phyloP scores from a whole-genome alignment of 2,329 filamentous ascomycete species.

The Fusarium neocosmosporiellum region DNA sequence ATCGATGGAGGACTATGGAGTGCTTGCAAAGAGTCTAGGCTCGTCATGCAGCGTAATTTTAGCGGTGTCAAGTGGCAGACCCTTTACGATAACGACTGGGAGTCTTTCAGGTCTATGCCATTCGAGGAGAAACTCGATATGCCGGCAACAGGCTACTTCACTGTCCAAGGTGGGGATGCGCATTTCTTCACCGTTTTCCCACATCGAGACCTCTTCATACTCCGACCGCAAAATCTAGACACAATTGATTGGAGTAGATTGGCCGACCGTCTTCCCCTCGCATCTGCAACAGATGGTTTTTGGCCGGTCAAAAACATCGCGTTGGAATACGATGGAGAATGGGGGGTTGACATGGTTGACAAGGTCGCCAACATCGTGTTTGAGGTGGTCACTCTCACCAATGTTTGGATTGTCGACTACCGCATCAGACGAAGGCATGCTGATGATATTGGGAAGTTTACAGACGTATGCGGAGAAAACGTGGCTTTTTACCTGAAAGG shows the following conservation, averaged over 20 bases:
- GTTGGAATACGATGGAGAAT: not conserved
- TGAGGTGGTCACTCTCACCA: not conserved
- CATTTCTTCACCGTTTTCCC: not conserved
- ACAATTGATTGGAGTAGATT: not conserved
- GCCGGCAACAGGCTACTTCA: not conserved
- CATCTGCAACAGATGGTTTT: not conserved
- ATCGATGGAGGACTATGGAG: not conserved
- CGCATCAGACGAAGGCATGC: not conserved
- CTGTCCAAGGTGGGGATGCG: not conserved
- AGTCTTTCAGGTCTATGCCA: not conserved
- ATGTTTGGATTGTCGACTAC: not conserved
- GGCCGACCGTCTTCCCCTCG: not conserved
- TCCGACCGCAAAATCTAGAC: not conserved
- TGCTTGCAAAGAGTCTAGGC: not conserved
- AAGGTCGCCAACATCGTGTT: not conserved
- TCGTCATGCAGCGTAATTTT: not conserved
- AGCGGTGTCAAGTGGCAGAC: not conserved
- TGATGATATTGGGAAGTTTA: not conserved
- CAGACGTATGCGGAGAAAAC: not conserved
- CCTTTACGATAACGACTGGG: not conserved
- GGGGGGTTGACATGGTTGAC: not conserved
- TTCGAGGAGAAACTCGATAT: not conserved
- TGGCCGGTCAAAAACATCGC: not conserved
- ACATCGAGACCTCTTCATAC: not conserved
- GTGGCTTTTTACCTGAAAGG: not conserved